Evolutionary conservation across 345 rosid genomes (phyloP), one percentile per base, ranked within the genome.

Genomic region (Punica granatum): DNA sequence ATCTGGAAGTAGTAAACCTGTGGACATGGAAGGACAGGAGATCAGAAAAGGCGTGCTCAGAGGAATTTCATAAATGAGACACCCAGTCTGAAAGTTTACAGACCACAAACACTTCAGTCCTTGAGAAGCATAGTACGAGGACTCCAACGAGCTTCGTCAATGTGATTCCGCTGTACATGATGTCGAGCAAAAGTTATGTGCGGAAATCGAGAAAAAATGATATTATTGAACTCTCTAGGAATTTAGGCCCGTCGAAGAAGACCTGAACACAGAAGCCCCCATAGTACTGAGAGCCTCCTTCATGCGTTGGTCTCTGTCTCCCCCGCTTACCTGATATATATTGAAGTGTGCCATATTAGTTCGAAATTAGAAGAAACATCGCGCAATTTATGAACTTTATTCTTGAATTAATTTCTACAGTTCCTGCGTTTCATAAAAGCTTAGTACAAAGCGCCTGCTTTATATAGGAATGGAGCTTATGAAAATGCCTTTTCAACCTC

Each of bases 241-340:
- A 56, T 59, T 26, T 19, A 30, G 30, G 44, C 39, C 26, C 31
- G 63, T 72, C 35, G 69, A 58, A 67, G 59, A 63, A 51, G 53
- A 89, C 97, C 99, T 94, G 87, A 94, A 94, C 56, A 94, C 99
- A 30, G 99, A 94, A 75, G 98, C 92, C 43, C 99, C 99, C 99
- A 94, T 92, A 3, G 98, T 92, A 44, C 82, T 75, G 9, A 94
- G 79, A 34, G 97, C 90, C 74, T 85, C 97, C 81, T 82, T 89
- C 72, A 90, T 79, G 58, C 99, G 83, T 66, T 92, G 88, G 67
- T 94, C 83, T 79, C 76, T 81, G 70, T 80, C 78, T 48, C 99
- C 99, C 14, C 75, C 64, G 74, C 87, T 86, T 74, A 88, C 89
- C 99, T 94, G 87, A 43, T 56, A 30, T 34, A 23, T 18, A 25